Conservation (phyloP, 164 flowering plant genomes). For the Piper longum region DNA sequence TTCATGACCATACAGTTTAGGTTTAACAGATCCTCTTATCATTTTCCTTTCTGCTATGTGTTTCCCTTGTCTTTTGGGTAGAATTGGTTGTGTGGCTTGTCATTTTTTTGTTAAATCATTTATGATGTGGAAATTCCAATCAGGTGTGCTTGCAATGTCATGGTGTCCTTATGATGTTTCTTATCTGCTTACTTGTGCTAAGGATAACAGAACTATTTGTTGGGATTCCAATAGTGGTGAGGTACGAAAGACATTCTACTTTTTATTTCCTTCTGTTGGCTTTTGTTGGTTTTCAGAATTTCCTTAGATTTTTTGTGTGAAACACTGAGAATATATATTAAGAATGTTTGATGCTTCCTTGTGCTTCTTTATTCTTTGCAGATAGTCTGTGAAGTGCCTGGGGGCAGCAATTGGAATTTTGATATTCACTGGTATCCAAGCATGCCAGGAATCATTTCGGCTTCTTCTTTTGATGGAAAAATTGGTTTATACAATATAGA, state of each 20-base stretch:
- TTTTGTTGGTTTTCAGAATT: not conserved
- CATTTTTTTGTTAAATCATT: not conserved
- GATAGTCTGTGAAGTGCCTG: conserved; percentile 85
- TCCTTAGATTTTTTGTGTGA: not conserved
- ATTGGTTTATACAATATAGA: conserved; percentile 89
- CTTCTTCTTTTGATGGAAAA: conserved; percentile 97
- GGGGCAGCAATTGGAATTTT: conserved; percentile 83
- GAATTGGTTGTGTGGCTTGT: too few relatives aligned
- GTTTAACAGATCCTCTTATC: too few relatives aligned
- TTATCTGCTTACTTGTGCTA: conserved; percentile 88
- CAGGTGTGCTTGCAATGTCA: conserved; percentile 97
- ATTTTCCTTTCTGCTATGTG: too few relatives aligned
- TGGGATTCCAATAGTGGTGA: conserved; percentile 84
- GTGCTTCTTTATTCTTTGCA: conserved; percentile 15
- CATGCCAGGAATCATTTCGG: conserved; percentile 89
- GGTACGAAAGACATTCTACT: conserved; percentile 21
- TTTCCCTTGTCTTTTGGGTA: too few relatives aligned
- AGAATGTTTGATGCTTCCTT: conserved; percentile 3
- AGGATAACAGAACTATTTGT: conserved; percentile 92
- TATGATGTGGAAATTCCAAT: not conserved
- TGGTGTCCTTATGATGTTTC: conserved; percentile 94
- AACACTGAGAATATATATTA: not conserved
- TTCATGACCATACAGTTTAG: too few relatives aligned
- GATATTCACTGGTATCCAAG: conserved; percentile 96
- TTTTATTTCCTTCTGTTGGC: not conserved